Evolutionary conservation across 306 rosid species (phyloP).

Genomic region (Myrica gale): DNA sequence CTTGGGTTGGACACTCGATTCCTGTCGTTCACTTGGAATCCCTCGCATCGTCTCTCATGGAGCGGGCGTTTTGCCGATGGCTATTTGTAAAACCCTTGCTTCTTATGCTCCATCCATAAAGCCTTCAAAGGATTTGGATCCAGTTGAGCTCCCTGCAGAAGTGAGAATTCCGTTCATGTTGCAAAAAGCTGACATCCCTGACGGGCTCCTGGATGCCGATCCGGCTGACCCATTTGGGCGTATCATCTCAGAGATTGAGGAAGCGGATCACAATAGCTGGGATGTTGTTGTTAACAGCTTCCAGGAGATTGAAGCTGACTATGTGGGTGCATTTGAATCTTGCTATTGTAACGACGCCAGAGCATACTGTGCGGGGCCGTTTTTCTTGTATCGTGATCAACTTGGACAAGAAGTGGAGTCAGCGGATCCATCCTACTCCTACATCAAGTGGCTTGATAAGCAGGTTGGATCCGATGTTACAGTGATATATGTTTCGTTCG

Average conservation of each 20-base stretch:
- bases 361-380: slow-evolving; percentile 33
- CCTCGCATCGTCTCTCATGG: slow-evolving; percentile 30
- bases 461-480: not conserved
- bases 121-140: not conserved
- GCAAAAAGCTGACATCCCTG: slow-evolving; percentile 6
- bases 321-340: slow-evolving; percentile 20
- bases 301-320: slow-evolving; percentile 20
- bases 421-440: not conserved
- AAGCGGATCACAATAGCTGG: slow-evolving; percentile 25
- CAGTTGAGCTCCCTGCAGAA: not conserved
- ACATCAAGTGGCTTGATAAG: slow-evolving; percentile 19
- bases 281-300: slow-evolving; percentile 33
- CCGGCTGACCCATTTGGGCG: not conserved
- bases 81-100: not conserved
- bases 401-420: not conserved
- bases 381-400: slow-evolving; percentile 7
- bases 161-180: slow-evolving; percentile 18
- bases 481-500: slow-evolving; percentile 30
- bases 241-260: not conserved
- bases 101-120: not conserved
- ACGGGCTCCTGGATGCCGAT: not conserved
- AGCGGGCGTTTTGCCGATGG: slow-evolving; percentile 23
- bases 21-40: slow-evolving; percentile 14
- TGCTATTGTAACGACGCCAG: slow-evolving; percentile 5
- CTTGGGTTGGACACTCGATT: slow-evolving; percentile 21